Conservation (phyloP, 2,329 filamentous ascomycete genomes). For the Magnaporthales sp. region DNA sequence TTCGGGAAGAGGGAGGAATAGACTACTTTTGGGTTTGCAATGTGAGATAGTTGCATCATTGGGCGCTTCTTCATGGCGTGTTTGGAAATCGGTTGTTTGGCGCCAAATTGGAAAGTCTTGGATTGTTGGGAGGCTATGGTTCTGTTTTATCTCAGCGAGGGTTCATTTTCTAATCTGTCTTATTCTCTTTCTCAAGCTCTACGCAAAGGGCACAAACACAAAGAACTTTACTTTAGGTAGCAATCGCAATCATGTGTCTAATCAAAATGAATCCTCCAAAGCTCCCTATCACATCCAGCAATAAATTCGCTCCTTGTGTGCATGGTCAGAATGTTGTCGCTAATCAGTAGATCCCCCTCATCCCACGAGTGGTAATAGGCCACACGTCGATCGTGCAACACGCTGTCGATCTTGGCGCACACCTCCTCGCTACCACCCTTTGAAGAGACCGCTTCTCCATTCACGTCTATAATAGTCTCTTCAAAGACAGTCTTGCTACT, state of each 20-base stretch:
- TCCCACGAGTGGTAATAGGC: constrained; percentile 44
- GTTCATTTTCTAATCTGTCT: background rate
- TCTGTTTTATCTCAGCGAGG: background rate
- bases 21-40: background rate
- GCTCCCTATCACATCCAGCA: background rate
- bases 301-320: constrained; percentile 22
- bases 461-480: constrained; percentile 31
- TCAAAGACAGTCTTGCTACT: constrained; percentile 41
- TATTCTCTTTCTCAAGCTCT: background rate
- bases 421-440: constrained; percentile 7
- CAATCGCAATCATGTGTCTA: background rate
- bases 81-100: background rate
- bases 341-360: constrained; percentile 44
- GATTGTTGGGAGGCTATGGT: background rate
- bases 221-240: background rate
- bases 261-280: background rate
- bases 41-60: too few relatives aligned
- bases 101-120: background rate
- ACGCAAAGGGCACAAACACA: background rate
- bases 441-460: background rate
- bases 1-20: background rate
- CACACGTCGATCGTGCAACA: constrained; percentile 40
- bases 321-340: constrained; percentile 40
- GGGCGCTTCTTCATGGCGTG: too few relatives aligned
- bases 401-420: constrained; percentile 25